Percentiles rank a stretch among this genome's conserved stretches.
These are phyloP conservation scores for Blastomyces silverae DNA, from an alignment of 2,329 filamentous ascomycete species.

Conservation along the genomic window DNA sequence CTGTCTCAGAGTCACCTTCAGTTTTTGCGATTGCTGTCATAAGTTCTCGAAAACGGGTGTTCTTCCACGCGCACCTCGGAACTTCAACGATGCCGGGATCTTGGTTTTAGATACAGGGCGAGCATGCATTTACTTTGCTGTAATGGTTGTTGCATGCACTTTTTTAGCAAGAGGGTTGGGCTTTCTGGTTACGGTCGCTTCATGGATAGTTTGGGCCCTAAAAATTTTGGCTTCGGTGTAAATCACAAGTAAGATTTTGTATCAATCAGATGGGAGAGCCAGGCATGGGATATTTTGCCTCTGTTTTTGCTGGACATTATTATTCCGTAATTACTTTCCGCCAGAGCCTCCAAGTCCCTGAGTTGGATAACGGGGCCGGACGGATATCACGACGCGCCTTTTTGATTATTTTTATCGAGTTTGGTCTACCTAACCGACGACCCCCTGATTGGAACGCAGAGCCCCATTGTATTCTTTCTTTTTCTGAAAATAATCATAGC, in stretches of 20 bases:
- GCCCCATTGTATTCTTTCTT: neutral
- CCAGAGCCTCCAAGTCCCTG: neutral
- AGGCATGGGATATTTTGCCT: neutral
- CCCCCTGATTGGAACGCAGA: neutral
- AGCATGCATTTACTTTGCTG: constrained; percentile 31
- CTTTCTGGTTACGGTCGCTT: constrained; percentile 31
- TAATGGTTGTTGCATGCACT: constrained; percentile 31
- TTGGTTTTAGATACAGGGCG: constrained; percentile 31
- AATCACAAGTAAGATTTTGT: neutral
- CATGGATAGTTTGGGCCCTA: constrained; percentile 35
- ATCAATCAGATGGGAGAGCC: neutral
- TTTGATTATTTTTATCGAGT: neutral
- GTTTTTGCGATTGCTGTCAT: neutral
- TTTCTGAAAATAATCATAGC: neutral
- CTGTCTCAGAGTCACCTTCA: constrained; percentile 12
- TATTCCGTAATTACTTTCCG: neutral
- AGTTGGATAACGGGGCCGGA: neutral
- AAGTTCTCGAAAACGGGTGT: constrained; percentile 9
- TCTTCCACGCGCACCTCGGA: constrained; percentile 3
- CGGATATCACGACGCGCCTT: neutral
- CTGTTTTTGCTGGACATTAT: neutral
- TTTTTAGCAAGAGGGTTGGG: constrained; percentile 29
- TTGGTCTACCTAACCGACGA: neutral
- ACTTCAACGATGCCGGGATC: constrained; percentile 8
- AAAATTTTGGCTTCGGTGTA: constrained; percentile 26